Evolutionary conservation across 2,329 filamentous ascomycete genomes (phyloP).

Genomic region (Paraconiothyrium sp.): DNA sequence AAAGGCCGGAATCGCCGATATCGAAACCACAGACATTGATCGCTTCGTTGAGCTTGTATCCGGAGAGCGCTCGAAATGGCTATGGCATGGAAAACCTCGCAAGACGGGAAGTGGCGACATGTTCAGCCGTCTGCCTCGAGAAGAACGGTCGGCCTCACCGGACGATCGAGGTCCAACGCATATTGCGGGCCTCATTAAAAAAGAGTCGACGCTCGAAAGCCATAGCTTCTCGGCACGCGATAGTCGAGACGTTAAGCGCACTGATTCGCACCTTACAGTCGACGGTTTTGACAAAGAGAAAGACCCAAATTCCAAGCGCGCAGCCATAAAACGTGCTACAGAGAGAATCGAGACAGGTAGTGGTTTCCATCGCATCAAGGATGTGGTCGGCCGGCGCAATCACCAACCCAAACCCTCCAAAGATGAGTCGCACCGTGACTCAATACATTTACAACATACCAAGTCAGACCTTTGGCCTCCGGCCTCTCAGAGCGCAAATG

Average conservation of each 20-base stretch:
- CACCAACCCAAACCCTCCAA: constrained; percentile 53
- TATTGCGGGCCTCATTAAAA: constrained; percentile 58
- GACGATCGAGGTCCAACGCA: constrained; percentile 62
- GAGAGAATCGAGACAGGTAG: constrained; percentile 82
- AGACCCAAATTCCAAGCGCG: constrained; percentile 65
- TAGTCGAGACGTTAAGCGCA: constrained; percentile 35
- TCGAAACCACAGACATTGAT: constrained; percentile 91
- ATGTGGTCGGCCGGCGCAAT: constrained; percentile 72
- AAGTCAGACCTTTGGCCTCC: constrained; percentile 29
- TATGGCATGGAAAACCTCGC: constrained; percentile 90
- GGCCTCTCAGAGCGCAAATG: constrained; percentile 24
- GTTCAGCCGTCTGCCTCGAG: constrained; percentile 50
- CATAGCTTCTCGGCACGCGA: constrained; percentile 40
- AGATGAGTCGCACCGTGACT: constrained; percentile 42
- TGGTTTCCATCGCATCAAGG: constrained; percentile 85
- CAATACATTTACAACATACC: constrained; percentile 33
- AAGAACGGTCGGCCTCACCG: constrained; percentile 61
- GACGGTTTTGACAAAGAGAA: constrained; percentile 60
- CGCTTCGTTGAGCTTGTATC: constrained; percentile 79
- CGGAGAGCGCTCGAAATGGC: constrained; percentile 88
- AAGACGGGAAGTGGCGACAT: constrained; percentile 61
- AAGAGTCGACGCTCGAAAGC: constrained; percentile 56
- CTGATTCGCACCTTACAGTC: constrained; percentile 25
- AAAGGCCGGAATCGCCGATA: constrained; percentile 88
- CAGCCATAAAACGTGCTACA: constrained; percentile 81